These are phyloP conservation scores for Leccinum subtestaceum DNA, from an alignment of 768 basidiomycete genomes.

Conservation along the genomic window DNA sequence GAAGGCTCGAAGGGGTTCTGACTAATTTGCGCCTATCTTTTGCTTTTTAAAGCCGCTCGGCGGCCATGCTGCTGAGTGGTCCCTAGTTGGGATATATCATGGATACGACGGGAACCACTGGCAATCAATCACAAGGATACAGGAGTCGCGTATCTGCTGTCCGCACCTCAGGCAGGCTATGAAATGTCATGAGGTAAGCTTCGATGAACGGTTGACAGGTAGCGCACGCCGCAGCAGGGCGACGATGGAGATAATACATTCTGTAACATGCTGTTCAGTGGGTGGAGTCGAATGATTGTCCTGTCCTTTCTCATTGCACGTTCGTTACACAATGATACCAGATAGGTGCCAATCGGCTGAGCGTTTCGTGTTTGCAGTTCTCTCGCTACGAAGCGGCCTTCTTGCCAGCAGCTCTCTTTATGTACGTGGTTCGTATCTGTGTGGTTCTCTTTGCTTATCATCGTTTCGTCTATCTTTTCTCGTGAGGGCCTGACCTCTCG, in stretches of 20 bases:
- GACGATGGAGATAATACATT: background rate
- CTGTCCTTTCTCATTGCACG: background rate
- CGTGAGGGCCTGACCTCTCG: background rate
- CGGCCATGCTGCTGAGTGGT: background rate
- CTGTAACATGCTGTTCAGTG: background rate
- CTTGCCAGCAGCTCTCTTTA: background rate
- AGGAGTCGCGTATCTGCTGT: background rate
- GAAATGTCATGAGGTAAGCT: slow-evolving; percentile 12
- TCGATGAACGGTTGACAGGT: background rate
- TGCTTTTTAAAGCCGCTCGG: background rate
- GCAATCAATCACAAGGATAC: background rate
- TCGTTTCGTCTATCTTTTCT: background rate
- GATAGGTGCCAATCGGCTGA: background rate
- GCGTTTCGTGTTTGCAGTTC: background rate
- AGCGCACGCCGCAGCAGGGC: background rate
- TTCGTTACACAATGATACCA: background rate
- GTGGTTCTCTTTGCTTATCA: background rate
- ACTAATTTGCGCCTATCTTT: background rate
- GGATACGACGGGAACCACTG: background rate
- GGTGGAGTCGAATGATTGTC: background rate
- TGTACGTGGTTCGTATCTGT: background rate
- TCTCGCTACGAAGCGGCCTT: background rate
- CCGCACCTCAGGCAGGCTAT: slow-evolving; percentile 15
- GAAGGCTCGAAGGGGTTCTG: background rate
- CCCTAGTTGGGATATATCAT: background rate